Evolutionary conservation across 1,284 basidiomycete species (phyloP), one percentile per base, ranked within the genome.

Genomic region (Heterobasidion annosum): DNA sequence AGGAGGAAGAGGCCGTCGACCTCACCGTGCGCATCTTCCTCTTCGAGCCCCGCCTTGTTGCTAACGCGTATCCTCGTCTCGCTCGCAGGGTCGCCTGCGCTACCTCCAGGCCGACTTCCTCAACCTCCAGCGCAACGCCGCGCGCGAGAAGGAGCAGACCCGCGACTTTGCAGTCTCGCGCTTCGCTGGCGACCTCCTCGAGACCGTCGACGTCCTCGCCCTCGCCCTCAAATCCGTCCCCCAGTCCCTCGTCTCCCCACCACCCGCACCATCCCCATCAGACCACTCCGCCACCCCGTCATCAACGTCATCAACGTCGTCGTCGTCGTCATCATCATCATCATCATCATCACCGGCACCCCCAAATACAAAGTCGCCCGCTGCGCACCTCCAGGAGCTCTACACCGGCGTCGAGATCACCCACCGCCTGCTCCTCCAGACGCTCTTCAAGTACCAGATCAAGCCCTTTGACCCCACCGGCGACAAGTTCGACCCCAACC

Each of bases 91-190:
- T 65, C 88, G 91, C 63, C 74, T 94, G 65, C 85, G 88, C 57
- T 95, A 96, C 68, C 76, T 90, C 56, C 88, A 92, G 67, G 97
- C 96, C 60, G 96, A 99, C 74, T 93, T 93, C 72, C 77, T 98
- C 59, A 99, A 98, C 68, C 78, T 98, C 51, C 92, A 95, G 68
- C 88, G 93, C 56, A 93, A 95, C 62, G 80, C 92, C 54, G 83
- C 85, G 33, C 82, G 91, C 59, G 96, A 99, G 72, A 94, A 93
- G 75, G 82, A 90, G 67, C 91, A 93, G 69, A 91, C 93, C 16
- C 83, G 85, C 58, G 93, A 98, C 71, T 96, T 90, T 71, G 95
- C 94, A 56, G 95, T 99, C 67, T 81, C 89, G 51, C 84, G 84
- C 53, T 97, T 99, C 65, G 96, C 96, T 10, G 70, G 74, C 52